Base-by-base conservation (phyloP, 2,329 filamentous ascomycete genomes). In the Paracoccidioides lutzii region DNA sequence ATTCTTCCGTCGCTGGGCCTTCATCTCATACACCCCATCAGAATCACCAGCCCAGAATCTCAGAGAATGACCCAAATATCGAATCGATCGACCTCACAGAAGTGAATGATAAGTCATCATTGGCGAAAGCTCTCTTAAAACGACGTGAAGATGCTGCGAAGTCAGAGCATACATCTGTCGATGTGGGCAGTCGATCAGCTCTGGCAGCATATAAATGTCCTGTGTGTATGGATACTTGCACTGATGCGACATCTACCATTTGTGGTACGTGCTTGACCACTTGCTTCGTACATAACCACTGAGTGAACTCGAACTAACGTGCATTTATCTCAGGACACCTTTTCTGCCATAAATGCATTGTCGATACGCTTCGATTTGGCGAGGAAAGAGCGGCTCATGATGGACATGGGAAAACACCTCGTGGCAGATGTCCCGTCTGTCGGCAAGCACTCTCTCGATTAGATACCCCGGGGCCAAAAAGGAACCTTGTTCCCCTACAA, bases 311-410 rank as follows among this genome's bases (percentile, higher is more conserved):
- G 28, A 22, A 28, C 38, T 52, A 52, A 52, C 32, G 28, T 28
- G 30, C 38, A 6, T 38, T 22, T 49, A 0, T 6, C 57, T 22
- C 43, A 82, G 80, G 81, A 0, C 81, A 84, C 63, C 71, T 84
- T 30, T 84, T 83, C 66, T 84, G 81, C 64, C 81, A 84, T 61
- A 77, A 77, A 40, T 84, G 81, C 61, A 76, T 84, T 44, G 75
- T 79, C 52, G 78, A 82, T 63, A 78, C 79, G n/a, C 68, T 84
- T 15, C 78, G 78, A 42, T 77, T 76, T 32, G 75, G 76, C 45
- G 79, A 81, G 60, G 76, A 76, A 59, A 76, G 71, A 57, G 63
- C 74, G 43, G 64, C 70, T 8, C 73, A 72, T 42, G 63, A 67
- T 49, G 59, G 57, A 7, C 58, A 60, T 3, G 64, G 65, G 2